Conservation (phyloP, 495 filamentous ascomycete genomes). For the Clohesyomyces aquaticus region DNA sequence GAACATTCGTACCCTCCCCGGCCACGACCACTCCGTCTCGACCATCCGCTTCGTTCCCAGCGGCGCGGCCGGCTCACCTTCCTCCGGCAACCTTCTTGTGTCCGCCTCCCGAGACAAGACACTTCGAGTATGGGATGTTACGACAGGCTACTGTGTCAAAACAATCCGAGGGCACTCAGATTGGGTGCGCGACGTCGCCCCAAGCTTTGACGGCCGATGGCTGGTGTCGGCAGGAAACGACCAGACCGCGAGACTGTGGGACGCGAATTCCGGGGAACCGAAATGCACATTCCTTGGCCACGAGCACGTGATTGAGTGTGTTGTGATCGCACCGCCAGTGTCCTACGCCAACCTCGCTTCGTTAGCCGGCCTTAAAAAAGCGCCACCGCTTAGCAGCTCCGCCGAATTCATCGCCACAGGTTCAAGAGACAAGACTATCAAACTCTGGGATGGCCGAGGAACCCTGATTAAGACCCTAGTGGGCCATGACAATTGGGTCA, state of each 20-base stretch:
- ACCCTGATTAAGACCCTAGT: slow-evolving; percentile 83
- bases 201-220: slow-evolving; percentile 81
- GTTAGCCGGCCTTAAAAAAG: slow-evolving; percentile 83
- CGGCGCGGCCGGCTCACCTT: slow-evolving; percentile 65
- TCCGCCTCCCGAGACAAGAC: slow-evolving; percentile 82
- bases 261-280: slow-evolving; percentile 70
- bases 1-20: slow-evolving; percentile 88
- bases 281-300: slow-evolving; percentile 86
- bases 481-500: slow-evolving; percentile 97
- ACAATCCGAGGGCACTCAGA: slow-evolving; percentile 80
- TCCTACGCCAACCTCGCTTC: slow-evolving; percentile 75
- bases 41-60: slow-evolving; percentile 88
- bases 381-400: slow-evolving; percentile 70
- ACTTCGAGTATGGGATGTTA: slow-evolving; percentile 87
- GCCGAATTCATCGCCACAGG: slow-evolving; percentile 93
- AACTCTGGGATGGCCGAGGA: slow-evolving; percentile 85
- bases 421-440: slow-evolving; percentile 87
- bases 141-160: slow-evolving; percentile 89
- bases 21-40: slow-evolving; percentile 91
- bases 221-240: slow-evolving; percentile 84
- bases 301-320: slow-evolving; percentile 89
- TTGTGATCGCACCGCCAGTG: slow-evolving; percentile 80
- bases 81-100: slow-evolving; percentile 75
- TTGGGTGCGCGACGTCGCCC: slow-evolving; percentile 86
- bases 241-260: slow-evolving; percentile 82